Percentiles rank a stretch among this genome's conserved stretches.
Conservation (phyloP, 257 asterid species). For the Solanum etuberosum region DNA sequence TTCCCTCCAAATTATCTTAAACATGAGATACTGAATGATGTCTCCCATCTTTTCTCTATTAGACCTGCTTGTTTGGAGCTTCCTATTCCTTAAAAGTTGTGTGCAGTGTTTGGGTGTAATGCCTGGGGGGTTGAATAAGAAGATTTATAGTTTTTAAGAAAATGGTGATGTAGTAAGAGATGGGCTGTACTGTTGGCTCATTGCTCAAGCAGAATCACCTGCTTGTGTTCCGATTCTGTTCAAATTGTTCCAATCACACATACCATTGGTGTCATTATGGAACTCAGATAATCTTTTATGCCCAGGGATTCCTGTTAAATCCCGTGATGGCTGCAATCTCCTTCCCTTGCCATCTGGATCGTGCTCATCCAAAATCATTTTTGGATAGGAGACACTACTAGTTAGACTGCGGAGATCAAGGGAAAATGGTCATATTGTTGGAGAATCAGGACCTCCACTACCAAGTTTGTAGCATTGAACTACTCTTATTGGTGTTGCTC, state of each 20-base stretch:
- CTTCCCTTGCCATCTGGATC: background rate
- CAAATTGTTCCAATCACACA: background rate
- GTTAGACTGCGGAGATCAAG: background rate
- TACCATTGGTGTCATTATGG: background rate
- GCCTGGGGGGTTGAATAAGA: background rate
- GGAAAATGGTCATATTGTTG: background rate
- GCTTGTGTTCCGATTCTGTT: background rate
- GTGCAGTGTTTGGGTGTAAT: background rate
- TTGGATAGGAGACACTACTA: background rate
- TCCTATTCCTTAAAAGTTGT: background rate
- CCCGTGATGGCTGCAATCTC: background rate
- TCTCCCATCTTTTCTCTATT: background rate
- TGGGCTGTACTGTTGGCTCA: background rate
- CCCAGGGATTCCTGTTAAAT: background rate
- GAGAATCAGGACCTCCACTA: background rate
- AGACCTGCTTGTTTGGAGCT: background rate
- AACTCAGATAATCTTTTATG: background rate
- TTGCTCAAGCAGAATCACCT: background rate
- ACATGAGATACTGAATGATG: no score
- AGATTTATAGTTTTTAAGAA: background rate
- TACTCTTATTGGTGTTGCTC: background rate
- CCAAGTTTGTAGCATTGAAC: background rate
- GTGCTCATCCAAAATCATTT: background rate
- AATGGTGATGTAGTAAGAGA: background rate
- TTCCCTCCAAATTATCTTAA: no score